Evolutionary conservation across 1,284 basidiomycete genomes (phyloP), one percentile per base, ranked within the genome.

Genomic region (Veloboletus limbatus): DNA sequence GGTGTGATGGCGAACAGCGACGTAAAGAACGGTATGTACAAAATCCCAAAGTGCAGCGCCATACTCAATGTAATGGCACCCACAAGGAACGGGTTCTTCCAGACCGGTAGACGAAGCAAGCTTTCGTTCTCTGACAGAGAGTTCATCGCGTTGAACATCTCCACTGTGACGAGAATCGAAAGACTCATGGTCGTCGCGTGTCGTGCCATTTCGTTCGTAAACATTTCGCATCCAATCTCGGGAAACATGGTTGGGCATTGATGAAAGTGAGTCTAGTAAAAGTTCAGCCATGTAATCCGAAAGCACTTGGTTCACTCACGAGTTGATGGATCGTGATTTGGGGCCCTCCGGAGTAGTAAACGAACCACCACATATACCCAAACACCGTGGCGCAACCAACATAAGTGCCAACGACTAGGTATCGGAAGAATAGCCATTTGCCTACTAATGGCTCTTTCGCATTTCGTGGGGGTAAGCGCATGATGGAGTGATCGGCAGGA

Each of bases 131-230:
- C 97, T n/a, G 90, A 94, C 28, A 99, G 76, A 44, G 95, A 97
- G 70, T 98, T 98, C 83, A 97, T 93, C 17, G 96, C 96, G 72
- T 99, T 99, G 74, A 97, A 94, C 97, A 99, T 99, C 72, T 99
- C 97, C 45, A 99, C 79, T 10, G 85, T 88, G 42, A 97, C 94
- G 44, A 97, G 77, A 58, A 97, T 96, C 20, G 93, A 96, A 32
- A 99, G 74, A 54, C 91, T 94, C 75, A 98, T 93, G 18, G 97
- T 99, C 44, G 95, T 94, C 9, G 93, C 94, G n/a, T 79, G 81
- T 58, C 84, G 82, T 10, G 91, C 73, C 77, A 91, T 85, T 52
- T 79, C 78, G 63, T 93, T 88, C 33, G 84, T 83, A 70, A 99
- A 98, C 84, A 98, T 97, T 55, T 82, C 77, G 67, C 96, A 99